Conservation (phyloP, 2,329 filamentous ascomycete genomes). For the Cladobotryum mycophilum region DNA sequence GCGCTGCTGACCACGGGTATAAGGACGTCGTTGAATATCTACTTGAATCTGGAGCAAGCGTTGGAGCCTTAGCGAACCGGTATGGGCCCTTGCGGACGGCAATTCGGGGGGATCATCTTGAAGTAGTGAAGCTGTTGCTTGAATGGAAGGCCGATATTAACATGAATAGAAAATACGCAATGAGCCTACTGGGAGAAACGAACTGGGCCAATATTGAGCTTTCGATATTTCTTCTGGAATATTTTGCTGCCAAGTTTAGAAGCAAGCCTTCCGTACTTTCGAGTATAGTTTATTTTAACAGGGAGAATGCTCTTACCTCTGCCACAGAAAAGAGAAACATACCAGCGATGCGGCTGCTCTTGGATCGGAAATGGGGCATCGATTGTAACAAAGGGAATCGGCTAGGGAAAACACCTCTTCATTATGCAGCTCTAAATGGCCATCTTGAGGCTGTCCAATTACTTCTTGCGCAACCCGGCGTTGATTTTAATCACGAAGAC, state of each 20-base stretch:
- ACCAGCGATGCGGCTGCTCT: background rate
- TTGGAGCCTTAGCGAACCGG: background rate
- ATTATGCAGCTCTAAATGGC: background rate
- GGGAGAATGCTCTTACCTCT: background rate
- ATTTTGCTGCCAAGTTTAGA: background rate
- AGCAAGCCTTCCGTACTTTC: background rate
- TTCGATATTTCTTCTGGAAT: background rate
- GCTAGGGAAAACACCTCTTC: slow-evolving; percentile 1
- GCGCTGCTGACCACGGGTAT: background rate
- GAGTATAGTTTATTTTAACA: background rate
- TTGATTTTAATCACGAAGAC: background rate
- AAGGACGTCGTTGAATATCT: background rate
- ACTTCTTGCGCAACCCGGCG: background rate
- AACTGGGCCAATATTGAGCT: too few relatives aligned
- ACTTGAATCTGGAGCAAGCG: background rate
- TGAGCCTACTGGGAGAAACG: background rate
- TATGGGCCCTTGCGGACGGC: background rate
- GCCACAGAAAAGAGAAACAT: background rate
- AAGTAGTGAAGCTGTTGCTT: background rate
- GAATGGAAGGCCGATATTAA: background rate
- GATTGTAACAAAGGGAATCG: too few relatives aligned
- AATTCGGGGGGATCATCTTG: accelerated
- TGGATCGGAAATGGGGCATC: background rate
- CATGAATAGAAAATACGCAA: too few relatives aligned
- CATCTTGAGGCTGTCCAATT: background rate